Conservation (phyloP, 1,284 basidiomycete genomes). For the Hypsizygus ulmarius region DNA sequence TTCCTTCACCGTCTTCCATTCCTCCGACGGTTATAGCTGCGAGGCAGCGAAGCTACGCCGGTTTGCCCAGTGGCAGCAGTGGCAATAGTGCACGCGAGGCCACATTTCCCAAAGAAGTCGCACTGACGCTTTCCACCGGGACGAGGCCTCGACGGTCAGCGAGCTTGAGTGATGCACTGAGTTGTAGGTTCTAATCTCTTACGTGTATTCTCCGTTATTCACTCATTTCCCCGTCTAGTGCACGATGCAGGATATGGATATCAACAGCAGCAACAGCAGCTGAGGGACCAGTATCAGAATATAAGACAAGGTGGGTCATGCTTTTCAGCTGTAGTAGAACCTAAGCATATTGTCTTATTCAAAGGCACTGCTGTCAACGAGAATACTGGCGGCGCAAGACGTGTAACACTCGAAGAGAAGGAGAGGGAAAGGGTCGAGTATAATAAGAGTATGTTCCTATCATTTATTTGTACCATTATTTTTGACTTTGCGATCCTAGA, state of each 20-base stretch:
- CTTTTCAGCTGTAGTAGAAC: neutral
- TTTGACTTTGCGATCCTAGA: constrained; percentile 23
- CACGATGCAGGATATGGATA: constrained; percentile 19
- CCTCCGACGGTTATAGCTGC: constrained; percentile 2
- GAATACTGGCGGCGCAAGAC: constrained; percentile 38
- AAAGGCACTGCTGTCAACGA: constrained; percentile 32
- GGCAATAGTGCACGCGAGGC: constrained; percentile 9
- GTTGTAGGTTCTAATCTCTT: constrained; percentile 19
- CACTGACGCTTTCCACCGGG: constrained; percentile 33
- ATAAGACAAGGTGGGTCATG: constrained; percentile 13
- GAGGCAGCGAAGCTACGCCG: constrained; percentile 24
- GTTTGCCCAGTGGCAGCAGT: constrained; percentile 16
- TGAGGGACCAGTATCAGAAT: constrained; percentile 18
- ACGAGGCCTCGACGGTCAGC: constrained; percentile 63
- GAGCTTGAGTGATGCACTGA: constrained; percentile 61
- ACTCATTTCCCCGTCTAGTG: constrained; percentile 7
- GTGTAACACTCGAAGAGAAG: constrained; percentile 53
- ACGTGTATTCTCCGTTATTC: neutral
- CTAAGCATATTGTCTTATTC: constrained; percentile 1
- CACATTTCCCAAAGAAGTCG: constrained; percentile 17
- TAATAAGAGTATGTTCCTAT: constrained; percentile 28
- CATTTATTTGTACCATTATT: constrained; percentile 2
- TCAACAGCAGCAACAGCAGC: constrained; percentile 16
- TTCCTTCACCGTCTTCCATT: constrained; percentile 18
- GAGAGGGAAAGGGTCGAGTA: constrained; percentile 39